Percentiles rank a stretch among this genome's conserved stretches.
Conservation (phyloP, 2,329 filamentous ascomycete species). For the Trichoderma afroharzianum region DNA sequence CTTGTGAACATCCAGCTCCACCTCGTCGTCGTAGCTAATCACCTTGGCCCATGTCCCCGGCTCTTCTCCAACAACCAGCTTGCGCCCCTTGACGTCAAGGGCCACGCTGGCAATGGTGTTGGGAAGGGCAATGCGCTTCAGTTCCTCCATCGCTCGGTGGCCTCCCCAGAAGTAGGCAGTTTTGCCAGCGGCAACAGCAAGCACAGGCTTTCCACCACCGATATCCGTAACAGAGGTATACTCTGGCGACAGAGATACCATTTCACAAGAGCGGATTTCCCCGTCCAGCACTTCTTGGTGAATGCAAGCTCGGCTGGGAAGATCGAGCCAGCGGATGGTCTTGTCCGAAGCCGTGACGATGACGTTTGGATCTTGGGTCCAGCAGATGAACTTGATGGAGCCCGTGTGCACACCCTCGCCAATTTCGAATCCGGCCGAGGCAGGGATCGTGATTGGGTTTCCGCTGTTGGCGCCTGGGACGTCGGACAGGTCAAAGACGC, state of each 20-base stretch:
- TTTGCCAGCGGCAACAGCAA: constrained; percentile 93
- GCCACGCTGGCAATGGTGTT: constrained; percentile 91
- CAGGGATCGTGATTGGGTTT: constrained; percentile 46
- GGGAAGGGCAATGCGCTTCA: constrained; percentile 76
- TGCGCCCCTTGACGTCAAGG: constrained; percentile 74
- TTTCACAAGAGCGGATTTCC: constrained; percentile 86
- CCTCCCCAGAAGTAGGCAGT: constrained; percentile 90
- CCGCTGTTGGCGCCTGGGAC: constrained; percentile 42
- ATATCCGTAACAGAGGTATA: constrained; percentile 59
- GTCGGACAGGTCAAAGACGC: constrained; percentile 81
- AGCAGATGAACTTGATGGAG: constrained; percentile 94
- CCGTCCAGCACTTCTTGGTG: constrained; percentile 76
- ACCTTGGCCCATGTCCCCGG: constrained; percentile 96
- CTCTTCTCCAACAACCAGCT: constrained; percentile 85
- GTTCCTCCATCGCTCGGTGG: constrained; percentile 59
- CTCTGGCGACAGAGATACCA: constrained; percentile 64
- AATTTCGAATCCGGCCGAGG: constrained; percentile 76
- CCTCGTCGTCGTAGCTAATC: constrained; percentile 80
- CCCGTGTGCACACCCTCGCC: constrained; percentile 78
- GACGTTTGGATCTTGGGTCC: constrained; percentile 83
- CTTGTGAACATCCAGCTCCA: constrained; percentile 88
- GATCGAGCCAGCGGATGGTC: constrained; percentile 90
- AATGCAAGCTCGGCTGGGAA: constrained; percentile 71
- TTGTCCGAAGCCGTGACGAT: constrained; percentile 91
- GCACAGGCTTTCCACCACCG: constrained; percentile 64